Percentiles rank a stretch among this genome's conserved stretches.
phyloP scores from a whole-genome alignment of 176 grass and related monocot genomes.

The Bolboschoenus planiculmis region DNA sequence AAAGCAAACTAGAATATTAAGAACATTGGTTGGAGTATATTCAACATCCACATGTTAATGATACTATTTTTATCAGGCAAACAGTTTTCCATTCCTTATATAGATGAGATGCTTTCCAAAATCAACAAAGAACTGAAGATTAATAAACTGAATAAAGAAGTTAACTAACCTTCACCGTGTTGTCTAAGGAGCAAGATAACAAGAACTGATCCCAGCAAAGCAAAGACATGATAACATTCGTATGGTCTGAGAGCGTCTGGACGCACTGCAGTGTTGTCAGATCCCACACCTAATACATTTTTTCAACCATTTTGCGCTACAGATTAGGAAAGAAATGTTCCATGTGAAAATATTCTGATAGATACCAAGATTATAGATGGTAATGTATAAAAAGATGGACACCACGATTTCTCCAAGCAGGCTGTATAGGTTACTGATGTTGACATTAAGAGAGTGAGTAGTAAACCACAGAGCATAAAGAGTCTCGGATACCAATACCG shows the following conservation, averaged over 20 bases:
- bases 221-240: conserved; percentile 73
- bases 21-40: neutral
- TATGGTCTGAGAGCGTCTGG: conserved; percentile 87
- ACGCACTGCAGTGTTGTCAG: conserved; percentile 77
- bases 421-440: neutral
- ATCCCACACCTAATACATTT: conserved; percentile 90
- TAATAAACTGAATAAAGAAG: neutral
- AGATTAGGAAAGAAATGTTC: neutral
- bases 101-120: conserved; percentile 15
- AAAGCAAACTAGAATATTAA: neutral
- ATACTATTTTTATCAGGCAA: neutral
- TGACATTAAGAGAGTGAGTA: neutral
- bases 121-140: neutral
- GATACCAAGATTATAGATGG: neutral
- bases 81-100: neutral
- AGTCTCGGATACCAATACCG: neutral
- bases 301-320: neutral
- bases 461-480: neutral
- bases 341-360: neutral
- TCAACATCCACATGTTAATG: neutral
- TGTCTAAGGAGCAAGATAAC: conserved; percentile 91
- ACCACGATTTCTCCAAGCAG: neutral
- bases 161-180: conserved; percentile 70
- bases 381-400: neutral
- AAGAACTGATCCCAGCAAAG: conserved; percentile 98